phyloP scores from a whole-genome alignment of 345 rosid genomes.

The Passiflora organensis region DNA sequence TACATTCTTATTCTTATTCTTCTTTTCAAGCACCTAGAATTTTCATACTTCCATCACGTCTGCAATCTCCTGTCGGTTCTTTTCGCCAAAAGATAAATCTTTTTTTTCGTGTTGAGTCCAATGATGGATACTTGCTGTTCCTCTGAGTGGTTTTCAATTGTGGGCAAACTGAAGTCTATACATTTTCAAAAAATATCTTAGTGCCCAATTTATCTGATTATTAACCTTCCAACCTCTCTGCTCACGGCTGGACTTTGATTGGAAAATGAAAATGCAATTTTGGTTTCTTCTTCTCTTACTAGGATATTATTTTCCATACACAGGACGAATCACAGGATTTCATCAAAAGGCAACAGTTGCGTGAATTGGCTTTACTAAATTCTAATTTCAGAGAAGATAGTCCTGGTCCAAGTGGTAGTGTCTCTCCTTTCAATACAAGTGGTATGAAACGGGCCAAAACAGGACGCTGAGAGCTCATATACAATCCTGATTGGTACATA shows the following conservation, averaged over 20 bases:
- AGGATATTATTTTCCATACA: background rate
- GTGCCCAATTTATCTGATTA: no score
- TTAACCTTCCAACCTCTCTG: no score
- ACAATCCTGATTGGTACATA: no score
- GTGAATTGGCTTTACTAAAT: slow-evolving; percentile 82
- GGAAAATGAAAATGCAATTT: no score
- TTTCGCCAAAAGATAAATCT: no score
- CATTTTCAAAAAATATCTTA: no score
- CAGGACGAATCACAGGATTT: slow-evolving; percentile 92
- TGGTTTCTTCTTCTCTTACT: no score
- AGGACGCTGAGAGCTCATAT: slow-evolving; percentile 41
- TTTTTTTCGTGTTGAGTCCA: no score
- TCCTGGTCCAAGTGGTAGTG: slow-evolving; percentile 77
- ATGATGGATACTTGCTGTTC: no score
- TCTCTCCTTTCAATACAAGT: slow-evolving; percentile 83
- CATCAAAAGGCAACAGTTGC: slow-evolving; percentile 86
- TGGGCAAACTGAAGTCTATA: no score
- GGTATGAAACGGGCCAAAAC: slow-evolving; percentile 95
- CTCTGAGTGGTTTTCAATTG: no score
- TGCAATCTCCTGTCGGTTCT: background rate
- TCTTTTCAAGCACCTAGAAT: background rate
- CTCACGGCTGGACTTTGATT: no score
- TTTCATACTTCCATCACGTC: background rate
- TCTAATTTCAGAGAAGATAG: slow-evolving; percentile 85
- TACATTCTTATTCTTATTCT: slow-evolving; percentile 9